A percentile compares a stretch with the other conserved stretches of the same genome.
Conservation (phyloP, 495 filamentous ascomycete species). For the Lasiosphaeria hispida region DNA sequence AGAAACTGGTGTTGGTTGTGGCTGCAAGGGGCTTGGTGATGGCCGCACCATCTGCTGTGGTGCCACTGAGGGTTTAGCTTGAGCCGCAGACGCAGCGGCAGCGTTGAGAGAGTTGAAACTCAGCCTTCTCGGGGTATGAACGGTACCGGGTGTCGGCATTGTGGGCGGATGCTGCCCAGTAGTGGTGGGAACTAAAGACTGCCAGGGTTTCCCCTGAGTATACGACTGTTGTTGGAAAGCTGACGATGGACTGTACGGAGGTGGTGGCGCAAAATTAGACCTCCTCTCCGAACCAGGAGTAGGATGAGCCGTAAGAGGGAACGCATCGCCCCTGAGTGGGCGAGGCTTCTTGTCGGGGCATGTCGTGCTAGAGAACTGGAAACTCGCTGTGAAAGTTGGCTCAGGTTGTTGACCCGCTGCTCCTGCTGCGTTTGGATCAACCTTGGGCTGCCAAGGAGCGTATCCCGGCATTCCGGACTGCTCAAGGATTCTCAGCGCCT, state of each 20-base stretch:
- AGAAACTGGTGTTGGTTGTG: not conserved
- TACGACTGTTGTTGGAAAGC: not conserved
- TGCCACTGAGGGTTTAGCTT: too few species aligned
- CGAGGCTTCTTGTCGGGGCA: constrained; percentile 1
- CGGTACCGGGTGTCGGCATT: not conserved
- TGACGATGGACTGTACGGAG: constrained; percentile 1
- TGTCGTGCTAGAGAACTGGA: constrained; percentile 4
- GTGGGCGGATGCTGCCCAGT: too few species aligned
- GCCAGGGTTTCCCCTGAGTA: not conserved
- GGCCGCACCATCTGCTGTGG: not conserved
- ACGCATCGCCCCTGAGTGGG: not conserved
- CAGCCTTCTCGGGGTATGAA: too few species aligned
- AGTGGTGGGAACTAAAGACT: not conserved
- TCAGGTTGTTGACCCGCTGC: not conserved
- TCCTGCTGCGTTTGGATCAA: constrained; percentile 4
- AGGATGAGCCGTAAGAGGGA: not conserved
- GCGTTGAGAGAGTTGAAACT: too few species aligned
- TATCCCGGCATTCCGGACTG: constrained; percentile 4
- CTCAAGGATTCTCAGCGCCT: constrained; percentile 2
- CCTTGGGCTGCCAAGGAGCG: not conserved
- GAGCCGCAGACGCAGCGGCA: too few species aligned
- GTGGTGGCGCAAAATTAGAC: not conserved
- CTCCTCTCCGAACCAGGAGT: not conserved
- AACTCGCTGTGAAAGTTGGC: constrained; percentile 1
- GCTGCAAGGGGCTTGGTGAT: not conserved